Conservation (phyloP, 345 rosid genomes). For the Brassica rapa region DNA sequence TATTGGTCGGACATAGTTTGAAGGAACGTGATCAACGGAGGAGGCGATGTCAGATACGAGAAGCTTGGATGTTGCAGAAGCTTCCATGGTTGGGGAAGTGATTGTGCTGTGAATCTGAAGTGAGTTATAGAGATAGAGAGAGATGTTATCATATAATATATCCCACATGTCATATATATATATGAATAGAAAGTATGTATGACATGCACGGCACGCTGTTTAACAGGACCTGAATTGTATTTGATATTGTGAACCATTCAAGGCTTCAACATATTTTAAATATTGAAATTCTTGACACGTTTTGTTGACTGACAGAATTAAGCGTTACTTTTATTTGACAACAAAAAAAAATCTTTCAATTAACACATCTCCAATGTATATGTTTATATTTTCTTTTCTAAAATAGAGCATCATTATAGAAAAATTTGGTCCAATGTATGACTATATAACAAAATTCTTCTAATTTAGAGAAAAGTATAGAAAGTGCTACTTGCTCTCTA, state of each 20-base stretch:
- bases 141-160: background rate
- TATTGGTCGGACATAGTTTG: slow-evolving; percentile 53
- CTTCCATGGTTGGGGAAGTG: slow-evolving; percentile 16
- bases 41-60: slow-evolving; percentile 57
- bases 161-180: background rate
- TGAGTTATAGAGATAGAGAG: background rate
- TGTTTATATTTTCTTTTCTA: too few relatives aligned
- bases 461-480: too few relatives aligned
- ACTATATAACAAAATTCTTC: too few relatives aligned
- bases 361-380: too few relatives aligned
- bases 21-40: slow-evolving; percentile 45
- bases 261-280: background rate
- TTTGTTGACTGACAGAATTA: background rate
- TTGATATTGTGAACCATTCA: background rate
- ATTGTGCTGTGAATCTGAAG: slow-evolving; percentile 7
- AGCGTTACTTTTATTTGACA: too few relatives aligned
- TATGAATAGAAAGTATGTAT: background rate
- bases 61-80: slow-evolving; percentile 30
- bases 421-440: too few relatives aligned
- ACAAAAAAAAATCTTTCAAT: too few relatives aligned
- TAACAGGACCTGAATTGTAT: background rate
- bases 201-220: slow-evolving; percentile 19
- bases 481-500: too few relatives aligned
- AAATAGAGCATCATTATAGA: too few relatives aligned
- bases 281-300: background rate